Evolutionary conservation across 768 basidiomycete species (phyloP), one percentile per base, ranked within the genome.

Genomic region (Suillus americanus): DNA sequence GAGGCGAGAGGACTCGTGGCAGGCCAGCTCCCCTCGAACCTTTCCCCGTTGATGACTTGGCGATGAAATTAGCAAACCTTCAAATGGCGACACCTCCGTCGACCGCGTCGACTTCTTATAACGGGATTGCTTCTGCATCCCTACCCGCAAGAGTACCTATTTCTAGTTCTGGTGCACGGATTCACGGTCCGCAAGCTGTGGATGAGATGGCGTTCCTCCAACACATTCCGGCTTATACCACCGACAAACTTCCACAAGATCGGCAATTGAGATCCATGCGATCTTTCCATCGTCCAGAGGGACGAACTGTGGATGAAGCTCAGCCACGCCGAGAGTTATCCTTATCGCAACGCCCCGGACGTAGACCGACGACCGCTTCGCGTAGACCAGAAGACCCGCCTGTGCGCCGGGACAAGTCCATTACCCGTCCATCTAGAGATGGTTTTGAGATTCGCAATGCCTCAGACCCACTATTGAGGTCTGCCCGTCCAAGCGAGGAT

Each of bases 21-120:
- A 67, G 85, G 50, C 81, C 82, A 33, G 75, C 76, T 35, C 69
- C 77, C 28, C 65, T 68, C 5, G 78, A 73, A 54, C 64, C 75
- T 37, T 85, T 89, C 64, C 79, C 85, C 2, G 75, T 82, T 9
- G 87, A 89, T 45, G 89, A 89, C 64, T 76, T 91, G 65, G 80
- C 85, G 18, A 79, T 77, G 71, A 87, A 85, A 73, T 75, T 92
- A 63, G 77, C 85, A 65, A 83, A 74, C 64, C 79, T 89, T 56
- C 82, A 88, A 59, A 65, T 77, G 16, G 68, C 74, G 53, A 50
- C 45, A 33, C 68, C 70, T 30, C 66, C 72, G 8, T 5, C n/a
- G 40, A 56, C 65, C 12, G 65, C 64, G 23, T 55, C 69, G 46
- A 51, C 64, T 20, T 37, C 61, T 10, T 33, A 66, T 55, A 66